Evolutionary conservation across 352 stramenopile genomes (phyloP).

Genomic region (Globisporangium cederbergense): DNA sequence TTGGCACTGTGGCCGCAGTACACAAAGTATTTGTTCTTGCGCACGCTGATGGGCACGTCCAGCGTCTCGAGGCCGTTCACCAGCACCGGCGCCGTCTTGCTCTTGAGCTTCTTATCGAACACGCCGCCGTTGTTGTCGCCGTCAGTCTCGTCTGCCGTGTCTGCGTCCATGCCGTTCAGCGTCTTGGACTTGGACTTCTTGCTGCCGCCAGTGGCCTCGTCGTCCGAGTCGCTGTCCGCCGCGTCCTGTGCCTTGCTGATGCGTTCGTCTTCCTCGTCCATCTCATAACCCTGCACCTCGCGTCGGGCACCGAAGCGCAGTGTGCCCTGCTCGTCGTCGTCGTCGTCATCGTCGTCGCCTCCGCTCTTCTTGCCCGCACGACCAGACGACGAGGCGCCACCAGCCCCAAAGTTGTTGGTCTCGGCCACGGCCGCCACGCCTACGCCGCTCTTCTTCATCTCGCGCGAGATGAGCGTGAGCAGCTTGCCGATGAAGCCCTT

Average conservation of each 20-base stretch:
- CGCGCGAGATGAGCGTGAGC: conserved; percentile 91
- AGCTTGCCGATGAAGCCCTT: conserved; percentile 91
- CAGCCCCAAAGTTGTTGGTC: conserved; percentile 28
- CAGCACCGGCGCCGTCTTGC: conserved; percentile 37
- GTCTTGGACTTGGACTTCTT: conserved; percentile 27
- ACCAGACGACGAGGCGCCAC: conserved; percentile 17
- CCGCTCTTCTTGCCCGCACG: conserved; percentile 39
- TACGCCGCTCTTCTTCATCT: conserved; percentile 90
- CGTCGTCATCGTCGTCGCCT: conserved; percentile 84
- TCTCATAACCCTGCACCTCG: conserved; percentile 87
- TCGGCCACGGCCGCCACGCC: conserved; percentile 49
- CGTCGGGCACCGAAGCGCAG: conserved; percentile 76
- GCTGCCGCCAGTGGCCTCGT: conserved; percentile 12
- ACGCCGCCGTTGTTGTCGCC: not conserved
- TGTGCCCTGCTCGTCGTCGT: conserved; percentile 85
- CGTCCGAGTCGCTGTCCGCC: conserved; percentile 51
- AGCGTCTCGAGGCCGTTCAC: conserved; percentile 67
- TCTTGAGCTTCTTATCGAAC: conserved; percentile 22
- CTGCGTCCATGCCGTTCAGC: conserved; percentile 19
- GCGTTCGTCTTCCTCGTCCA: conserved; percentile 94
- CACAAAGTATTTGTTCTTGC: conserved; percentile 88
- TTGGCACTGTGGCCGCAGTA: conserved; percentile 77
- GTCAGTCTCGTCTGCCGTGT: conserved; percentile 32
- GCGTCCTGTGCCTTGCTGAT: conserved; percentile 61
- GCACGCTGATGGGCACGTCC: conserved; percentile 66